These are phyloP conservation scores for Amborella trichopoda DNA, from an alignment of 164 flowering plant genomes.

Conservation along the genomic window DNA sequence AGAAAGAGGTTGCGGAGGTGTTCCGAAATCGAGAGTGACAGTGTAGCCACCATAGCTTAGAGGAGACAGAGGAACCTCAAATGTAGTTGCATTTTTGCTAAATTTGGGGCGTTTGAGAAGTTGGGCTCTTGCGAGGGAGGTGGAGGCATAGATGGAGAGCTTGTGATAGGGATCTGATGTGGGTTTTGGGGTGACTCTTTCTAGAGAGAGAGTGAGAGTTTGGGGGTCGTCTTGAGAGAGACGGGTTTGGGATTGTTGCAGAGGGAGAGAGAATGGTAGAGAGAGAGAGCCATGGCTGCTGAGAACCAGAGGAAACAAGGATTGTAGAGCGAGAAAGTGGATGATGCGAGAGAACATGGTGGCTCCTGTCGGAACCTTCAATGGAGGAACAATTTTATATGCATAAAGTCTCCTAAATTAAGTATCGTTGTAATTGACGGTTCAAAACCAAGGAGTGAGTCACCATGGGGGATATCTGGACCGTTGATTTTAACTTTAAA, in stretches of 20 bases:
- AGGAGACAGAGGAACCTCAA: conserved; percentile 24
- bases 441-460: too few species aligned
- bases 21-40: conserved; percentile 41
- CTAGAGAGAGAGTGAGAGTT: conserved; percentile 18
- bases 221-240: conserved; percentile 6
- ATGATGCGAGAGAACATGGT: conserved; percentile 12
- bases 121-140: conserved; percentile 38
- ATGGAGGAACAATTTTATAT: too few species aligned
- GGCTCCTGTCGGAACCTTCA: too few species aligned
- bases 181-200: conserved; percentile 11
- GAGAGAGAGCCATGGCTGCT: too few species aligned
- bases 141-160: conserved; percentile 22
- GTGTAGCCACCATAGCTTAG: conserved; percentile 57
- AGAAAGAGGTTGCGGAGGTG: conserved; percentile 47
- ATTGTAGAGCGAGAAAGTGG: conserved; percentile 10
- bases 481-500: too few species aligned
- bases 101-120: conserved; percentile 28
- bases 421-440: too few species aligned
- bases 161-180: conserved; percentile 15
- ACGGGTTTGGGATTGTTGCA: too few species aligned
- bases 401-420: too few species aligned
- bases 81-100: background rate
- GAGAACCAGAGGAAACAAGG: too few species aligned
- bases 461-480: too few species aligned
- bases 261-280: too few species aligned